phyloP scores from a whole-genome alignment of 2,329 filamentous ascomycete species.

The Beauveria sp. region DNA sequence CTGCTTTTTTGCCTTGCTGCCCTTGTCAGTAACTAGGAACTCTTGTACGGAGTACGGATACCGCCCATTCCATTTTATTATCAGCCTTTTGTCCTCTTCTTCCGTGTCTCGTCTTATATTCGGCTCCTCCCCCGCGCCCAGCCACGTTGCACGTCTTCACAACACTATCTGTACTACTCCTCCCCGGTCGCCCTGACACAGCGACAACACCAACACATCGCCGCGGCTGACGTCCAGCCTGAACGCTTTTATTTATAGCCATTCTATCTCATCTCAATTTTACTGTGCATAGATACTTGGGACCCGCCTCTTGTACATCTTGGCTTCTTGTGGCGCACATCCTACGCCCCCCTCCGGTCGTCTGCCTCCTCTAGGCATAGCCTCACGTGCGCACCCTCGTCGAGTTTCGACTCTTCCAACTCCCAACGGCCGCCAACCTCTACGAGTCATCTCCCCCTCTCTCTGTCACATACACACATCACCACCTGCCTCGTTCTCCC shows the following conservation, averaged over 20 bases:
- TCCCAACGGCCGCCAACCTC: neutral
- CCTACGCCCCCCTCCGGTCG: neutral
- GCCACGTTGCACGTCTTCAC: neutral
- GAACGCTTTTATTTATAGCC: neutral
- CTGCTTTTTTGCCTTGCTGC: no score
- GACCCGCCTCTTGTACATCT: neutral
- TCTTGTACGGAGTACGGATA: neutral
- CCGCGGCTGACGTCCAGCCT: neutral
- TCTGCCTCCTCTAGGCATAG: conserved; percentile 7
- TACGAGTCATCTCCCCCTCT: neutral
- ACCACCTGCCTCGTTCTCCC: neutral
- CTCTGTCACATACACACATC: neutral
- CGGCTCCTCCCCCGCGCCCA: conserved; percentile 1
- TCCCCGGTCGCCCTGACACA: neutral
- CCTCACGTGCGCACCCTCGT: conserved; percentile 7
- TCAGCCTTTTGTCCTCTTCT: neutral
- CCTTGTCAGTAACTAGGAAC: no score
- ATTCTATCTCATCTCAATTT: neutral
- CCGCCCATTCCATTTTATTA: neutral
- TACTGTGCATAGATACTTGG: neutral
- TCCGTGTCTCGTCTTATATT: neutral
- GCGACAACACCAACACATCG: neutral
- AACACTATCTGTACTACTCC: neutral
- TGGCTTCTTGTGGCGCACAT: neutral
- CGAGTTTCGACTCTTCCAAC: neutral